Percentiles rank a stretch among this genome's conserved stretches.
Conservation (phyloP, 495 filamentous ascomycete genomes). For the Aspergillus cristatus region DNA sequence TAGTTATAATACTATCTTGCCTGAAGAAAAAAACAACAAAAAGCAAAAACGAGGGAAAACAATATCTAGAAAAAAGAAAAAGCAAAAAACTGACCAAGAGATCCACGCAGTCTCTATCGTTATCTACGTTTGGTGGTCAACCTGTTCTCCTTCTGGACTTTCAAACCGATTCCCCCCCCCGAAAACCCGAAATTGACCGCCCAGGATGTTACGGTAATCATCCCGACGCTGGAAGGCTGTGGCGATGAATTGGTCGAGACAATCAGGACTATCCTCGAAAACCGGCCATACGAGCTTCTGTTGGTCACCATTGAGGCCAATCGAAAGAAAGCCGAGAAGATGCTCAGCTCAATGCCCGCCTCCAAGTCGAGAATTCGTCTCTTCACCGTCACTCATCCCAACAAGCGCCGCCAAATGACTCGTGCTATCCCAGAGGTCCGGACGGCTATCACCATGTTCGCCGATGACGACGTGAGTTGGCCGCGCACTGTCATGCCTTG, state of each 20-base stretch:
- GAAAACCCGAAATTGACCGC: conserved; percentile 54
- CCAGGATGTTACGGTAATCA: conserved; percentile 65
- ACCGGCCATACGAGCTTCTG: conserved; percentile 48
- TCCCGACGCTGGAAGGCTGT: conserved; percentile 59
- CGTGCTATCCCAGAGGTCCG: conserved; percentile 66
- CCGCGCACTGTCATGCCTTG: conserved; percentile 65
- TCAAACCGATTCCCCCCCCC: conserved; percentile 52
- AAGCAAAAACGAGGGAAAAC: background rate
- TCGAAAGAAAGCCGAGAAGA: conserved; percentile 41
- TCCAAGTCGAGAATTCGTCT: conserved; percentile 42
- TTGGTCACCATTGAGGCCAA: conserved; percentile 59
- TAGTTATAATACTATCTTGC: conserved; percentile 4
- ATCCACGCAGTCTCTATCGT: conserved; percentile 41
- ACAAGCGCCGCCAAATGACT: conserved; percentile 80
- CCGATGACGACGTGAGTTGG: conserved; percentile 85
- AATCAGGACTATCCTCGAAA: conserved; percentile 47
- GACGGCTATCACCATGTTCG: conserved; percentile 69
- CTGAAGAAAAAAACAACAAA: too few species aligned
- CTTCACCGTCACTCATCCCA: conserved; percentile 50
- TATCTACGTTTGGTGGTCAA: conserved; percentile 61
- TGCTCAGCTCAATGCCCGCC: conserved; percentile 43
- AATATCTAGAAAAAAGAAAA: too few species aligned
- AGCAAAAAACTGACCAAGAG: conserved; percentile 7
- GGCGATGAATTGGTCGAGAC: conserved; percentile 51
- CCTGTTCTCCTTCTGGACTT: conserved; percentile 53